These are phyloP conservation scores for Coniochaeta pulveracea DNA, from an alignment of 2,329 filamentous ascomycete genomes.

Conservation along the genomic window DNA sequence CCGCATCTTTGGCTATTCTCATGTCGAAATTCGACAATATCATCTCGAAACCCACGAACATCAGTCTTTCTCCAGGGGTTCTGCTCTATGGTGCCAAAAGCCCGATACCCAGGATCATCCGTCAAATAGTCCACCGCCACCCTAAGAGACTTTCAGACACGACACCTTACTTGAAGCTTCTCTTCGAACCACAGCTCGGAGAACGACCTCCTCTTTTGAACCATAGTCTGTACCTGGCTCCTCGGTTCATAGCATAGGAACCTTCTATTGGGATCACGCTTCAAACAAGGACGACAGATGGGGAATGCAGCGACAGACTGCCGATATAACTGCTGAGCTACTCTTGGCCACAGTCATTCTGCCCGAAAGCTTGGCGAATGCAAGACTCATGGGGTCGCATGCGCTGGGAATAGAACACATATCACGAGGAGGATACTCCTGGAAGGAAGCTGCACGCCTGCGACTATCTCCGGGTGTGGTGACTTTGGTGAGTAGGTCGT, in stretches of 20 bases:
- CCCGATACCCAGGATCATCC: background rate
- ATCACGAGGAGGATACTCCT: no score
- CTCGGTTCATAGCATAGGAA: background rate
- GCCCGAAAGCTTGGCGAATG: background rate
- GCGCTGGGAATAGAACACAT: background rate
- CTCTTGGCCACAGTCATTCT: background rate
- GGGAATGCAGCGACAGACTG: background rate
- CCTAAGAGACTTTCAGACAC: no score
- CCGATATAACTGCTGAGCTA: constrained; percentile 1
- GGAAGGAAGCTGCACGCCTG: no score
- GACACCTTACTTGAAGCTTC: no score
- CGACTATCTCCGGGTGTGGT: no score
- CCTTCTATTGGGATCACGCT: background rate
- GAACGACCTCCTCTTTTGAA: no score
- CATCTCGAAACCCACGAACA: no score
- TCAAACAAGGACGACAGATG: background rate
- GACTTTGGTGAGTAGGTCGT: no score
- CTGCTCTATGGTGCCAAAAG: constrained; percentile 1
- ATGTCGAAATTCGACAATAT: no score
- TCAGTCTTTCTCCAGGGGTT: background rate
- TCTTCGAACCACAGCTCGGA: no score
- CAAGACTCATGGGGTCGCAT: background rate
- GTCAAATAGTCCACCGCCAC: background rate
- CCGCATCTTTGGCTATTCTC: no score
- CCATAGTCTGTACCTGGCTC: no score